Base-by-base conservation (phyloP, 129 eudicot species). In the Sambucus nigra region DNA sequence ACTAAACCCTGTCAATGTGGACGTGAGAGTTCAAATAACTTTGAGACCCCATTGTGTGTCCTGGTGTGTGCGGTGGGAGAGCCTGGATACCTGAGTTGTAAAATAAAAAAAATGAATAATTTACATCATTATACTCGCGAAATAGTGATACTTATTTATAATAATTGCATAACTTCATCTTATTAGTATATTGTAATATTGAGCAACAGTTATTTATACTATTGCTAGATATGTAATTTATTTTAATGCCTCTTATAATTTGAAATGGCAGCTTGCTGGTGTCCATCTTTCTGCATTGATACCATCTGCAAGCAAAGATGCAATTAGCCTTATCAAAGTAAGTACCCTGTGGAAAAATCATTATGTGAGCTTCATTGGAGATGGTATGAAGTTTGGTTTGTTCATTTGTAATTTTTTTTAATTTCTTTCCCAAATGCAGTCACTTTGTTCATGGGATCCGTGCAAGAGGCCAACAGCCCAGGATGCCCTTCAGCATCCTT, bases 401-500 rank as follows among this genome's bases (percentile, higher is more conserved):
- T 17, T 14, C 27, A 7, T 15, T 39, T 19, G 12, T 16, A 21
- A 25, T 7, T 46, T 25, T 38, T 11, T 5, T 38, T 19, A 11
- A 26, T 56, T 2, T 6, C 49, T 62, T 41, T 29, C 25, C 29
- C 44, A 13, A 16, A 25, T 73, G 40, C 41, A 92, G 99, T 80
- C 87, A 24, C 96, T 92, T 35, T 92, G 99, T 62, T 80, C 88
- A 7, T 92, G 99, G 99, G 92, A 92, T 73, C 99, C 99, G 31
- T 59, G 78, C 69, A 86, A 83, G 80, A 80, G 99, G 76, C 99
- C 96, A 45, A 80, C 96, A 47, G 99, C 96, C 32, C 38, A 57
- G 24, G 96, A 92, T 72, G 96, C 76, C 54, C 94, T 92, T 77
- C 99, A 86, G 60, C 99, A 92, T 72, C 94, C 95, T 55, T 91